Base-by-base conservation (phyloP, 2,329 filamentous ascomycete species). In the Cryphonectria japonica region DNA sequence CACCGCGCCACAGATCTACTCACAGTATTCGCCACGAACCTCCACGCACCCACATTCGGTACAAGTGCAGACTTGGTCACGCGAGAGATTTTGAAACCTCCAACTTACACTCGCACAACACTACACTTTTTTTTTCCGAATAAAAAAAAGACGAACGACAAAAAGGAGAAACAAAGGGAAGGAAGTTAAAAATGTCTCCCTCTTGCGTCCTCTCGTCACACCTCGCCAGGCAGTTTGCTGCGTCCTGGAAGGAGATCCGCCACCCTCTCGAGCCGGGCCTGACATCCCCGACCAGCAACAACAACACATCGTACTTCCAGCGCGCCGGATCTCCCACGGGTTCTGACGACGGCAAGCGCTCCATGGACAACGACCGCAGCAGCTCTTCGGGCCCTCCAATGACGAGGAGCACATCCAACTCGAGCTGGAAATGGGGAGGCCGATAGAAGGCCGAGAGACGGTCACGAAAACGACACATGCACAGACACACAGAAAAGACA, bases 161-260 rank as follows among this genome's bases (percentile, higher is more conserved):
- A 39, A 39, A 11, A 39, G 37, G 11, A 39, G 11, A 39, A 9
- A 9, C 37, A 39, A 13, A 39, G 37, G 54, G 14, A 32, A 73
- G 19, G 34, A 6, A 67, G 26, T 26, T 26, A 73, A 81, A 74
- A 57, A 89, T 89, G 87, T 84, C 86, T 69, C 86, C 86, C 66
- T 88, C 87, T 52, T 87, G 89, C 81, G 88, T 87, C 74, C 88
- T 89, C 84, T 88, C 87, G 22, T 86, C 87, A 75, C 87, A 89
- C 76, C 80, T 89, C 79, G 87, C 86, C 85, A 88, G 87, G 79
- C 83, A 88, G 76, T 86, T 89, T 80, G 86, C 84, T 81, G 82
- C 85, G 67, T 88, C 87, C n/a, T 89, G 87, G 85, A 83, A 83
- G 73, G 85, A 87, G 76, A 79, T 83, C 62, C 83, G 83, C 74